Evolutionary conservation across 495 filamentous ascomycete species (phyloP).

Genomic region (Penicillium paradoxum): DNA sequence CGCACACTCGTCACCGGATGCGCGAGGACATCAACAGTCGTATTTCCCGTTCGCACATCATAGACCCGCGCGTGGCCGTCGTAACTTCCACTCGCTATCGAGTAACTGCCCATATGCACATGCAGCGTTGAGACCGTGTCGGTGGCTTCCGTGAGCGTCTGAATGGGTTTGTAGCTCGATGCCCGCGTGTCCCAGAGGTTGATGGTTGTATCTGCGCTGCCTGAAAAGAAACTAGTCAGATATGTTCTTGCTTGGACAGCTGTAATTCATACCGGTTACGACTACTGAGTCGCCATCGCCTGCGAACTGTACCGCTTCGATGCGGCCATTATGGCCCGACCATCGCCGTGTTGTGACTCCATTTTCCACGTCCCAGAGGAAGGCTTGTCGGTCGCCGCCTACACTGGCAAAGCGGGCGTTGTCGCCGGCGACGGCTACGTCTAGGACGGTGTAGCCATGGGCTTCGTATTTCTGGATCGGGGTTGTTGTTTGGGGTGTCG

Average conservation of each 20-base stretch:
- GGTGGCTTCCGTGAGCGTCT: constrained; percentile 70
- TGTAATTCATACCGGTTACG: constrained; percentile 47
- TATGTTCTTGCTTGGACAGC: not conserved
- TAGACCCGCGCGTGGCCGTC: constrained; percentile 82
- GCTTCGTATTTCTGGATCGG: constrained; percentile 83
- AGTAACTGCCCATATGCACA: constrained; percentile 38
- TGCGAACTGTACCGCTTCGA: constrained; percentile 75
- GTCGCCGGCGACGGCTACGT: constrained; percentile 64
- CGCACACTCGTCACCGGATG: constrained; percentile 60
- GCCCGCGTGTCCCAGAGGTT: constrained; percentile 77
- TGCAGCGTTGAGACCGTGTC: constrained; percentile 68
- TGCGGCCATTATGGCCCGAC: constrained; percentile 62
- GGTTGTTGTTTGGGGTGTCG: constrained; percentile 33
- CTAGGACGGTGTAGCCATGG: constrained; percentile 87
- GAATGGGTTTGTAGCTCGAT: constrained; percentile 62
- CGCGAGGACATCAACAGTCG: constrained; percentile 63
- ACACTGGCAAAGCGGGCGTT: constrained; percentile 77
- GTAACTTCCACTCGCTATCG: constrained; percentile 63
- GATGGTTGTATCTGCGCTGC: constrained; percentile 76
- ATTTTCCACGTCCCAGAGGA: constrained; percentile 88
- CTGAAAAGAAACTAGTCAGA: constrained; percentile 26
- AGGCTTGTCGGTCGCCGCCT: constrained; percentile 84
- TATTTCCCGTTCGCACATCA: constrained; percentile 77
- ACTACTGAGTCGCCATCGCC: constrained; percentile 66
- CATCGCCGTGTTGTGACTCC: constrained; percentile 71